A percentile compares a stretch with the other conserved stretches of the same genome.
These are phyloP conservation scores for Chenopodium suecicum DNA, from an alignment of 148 eudicot genomes.

Conservation along the genomic window DNA sequence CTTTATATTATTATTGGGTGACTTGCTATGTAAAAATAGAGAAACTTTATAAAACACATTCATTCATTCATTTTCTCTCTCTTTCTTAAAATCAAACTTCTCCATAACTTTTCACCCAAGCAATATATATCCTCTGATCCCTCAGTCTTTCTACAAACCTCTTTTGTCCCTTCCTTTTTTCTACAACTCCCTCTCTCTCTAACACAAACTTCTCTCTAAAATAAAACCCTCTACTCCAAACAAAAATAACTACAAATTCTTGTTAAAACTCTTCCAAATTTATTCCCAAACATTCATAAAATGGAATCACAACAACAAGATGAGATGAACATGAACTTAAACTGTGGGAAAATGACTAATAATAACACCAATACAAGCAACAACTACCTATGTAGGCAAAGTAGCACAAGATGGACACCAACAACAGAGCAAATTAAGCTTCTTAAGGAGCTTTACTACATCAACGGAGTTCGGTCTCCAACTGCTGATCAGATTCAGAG, in stretches of 20 bases:
- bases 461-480: slow-evolving; percentile 85
- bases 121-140: slow-evolving; percentile 43
- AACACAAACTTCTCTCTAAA: no score
- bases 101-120: slow-evolving; percentile 71
- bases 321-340: slow-evolving; percentile 9
- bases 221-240: background rate
- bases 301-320: slow-evolving; percentile 53
- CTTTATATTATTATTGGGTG: no score
- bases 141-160: slow-evolving; percentile 57
- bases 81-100: slow-evolving; percentile 32
- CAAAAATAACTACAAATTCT: background rate
- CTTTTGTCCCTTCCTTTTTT: slow-evolving; percentile 85
- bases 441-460: slow-evolving; percentile 91
- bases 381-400: slow-evolving; percentile 64
- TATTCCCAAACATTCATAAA: background rate
- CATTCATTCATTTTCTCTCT: slow-evolving; percentile 42
- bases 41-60: slow-evolving; percentile 20
- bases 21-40: background rate
- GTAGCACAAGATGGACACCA: slow-evolving; percentile 85
- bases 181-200: slow-evolving; percentile 2
- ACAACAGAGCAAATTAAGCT: slow-evolving; percentile 93
- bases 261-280: slow-evolving; percentile 6
- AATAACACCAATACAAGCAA: background rate
- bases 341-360: slow-evolving; percentile 25
- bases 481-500: slow-evolving; percentile 86